Evolutionary conservation across 768 basidiomycete genomes (phyloP).

Genomic region (Coprinellus aureogranulatus): DNA sequence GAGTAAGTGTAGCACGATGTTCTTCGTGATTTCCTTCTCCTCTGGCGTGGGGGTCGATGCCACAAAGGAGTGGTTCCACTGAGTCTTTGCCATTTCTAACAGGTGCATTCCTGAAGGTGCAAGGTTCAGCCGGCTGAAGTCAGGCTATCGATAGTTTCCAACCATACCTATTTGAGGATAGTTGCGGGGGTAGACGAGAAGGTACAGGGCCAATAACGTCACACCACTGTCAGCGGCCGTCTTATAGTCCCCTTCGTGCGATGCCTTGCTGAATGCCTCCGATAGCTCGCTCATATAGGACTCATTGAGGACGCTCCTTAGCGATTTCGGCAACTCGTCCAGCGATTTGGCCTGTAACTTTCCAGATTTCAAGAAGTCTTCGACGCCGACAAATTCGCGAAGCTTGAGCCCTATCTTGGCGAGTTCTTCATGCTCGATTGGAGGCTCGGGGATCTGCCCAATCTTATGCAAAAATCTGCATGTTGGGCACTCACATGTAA

Average conservation of each 20-base stretch:
- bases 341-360: constrained; percentile 28
- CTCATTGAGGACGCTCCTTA: constrained; percentile 52
- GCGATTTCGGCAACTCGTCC: constrained; percentile 36
- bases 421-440: constrained; percentile 30
- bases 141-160: neutral
- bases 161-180: constrained; percentile 77
- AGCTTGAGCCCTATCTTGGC: constrained; percentile 30
- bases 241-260: constrained; percentile 61
- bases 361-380: constrained; percentile 15
- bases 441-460: constrained; percentile 37
- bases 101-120: constrained; percentile 73
- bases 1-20: constrained; percentile 2
- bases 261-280: constrained; percentile 63
- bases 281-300: constrained; percentile 57
- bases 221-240: constrained; percentile 53
- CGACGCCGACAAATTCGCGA: constrained; percentile 37
- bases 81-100: constrained; percentile 72
- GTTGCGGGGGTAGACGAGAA: constrained; percentile 67
- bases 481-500: constrained; percentile 59
- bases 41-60: neutral
- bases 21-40: neutral
- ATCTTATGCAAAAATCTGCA: constrained; percentile 46
- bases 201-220: constrained; percentile 63
- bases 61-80: constrained; percentile 53
- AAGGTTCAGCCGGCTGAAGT: neutral